A percentile compares a stretch with the other conserved stretches of the same genome.
These are phyloP conservation scores for Pistacia vera DNA, from an alignment of 345 rosid genomes.

Conservation along the genomic window DNA sequence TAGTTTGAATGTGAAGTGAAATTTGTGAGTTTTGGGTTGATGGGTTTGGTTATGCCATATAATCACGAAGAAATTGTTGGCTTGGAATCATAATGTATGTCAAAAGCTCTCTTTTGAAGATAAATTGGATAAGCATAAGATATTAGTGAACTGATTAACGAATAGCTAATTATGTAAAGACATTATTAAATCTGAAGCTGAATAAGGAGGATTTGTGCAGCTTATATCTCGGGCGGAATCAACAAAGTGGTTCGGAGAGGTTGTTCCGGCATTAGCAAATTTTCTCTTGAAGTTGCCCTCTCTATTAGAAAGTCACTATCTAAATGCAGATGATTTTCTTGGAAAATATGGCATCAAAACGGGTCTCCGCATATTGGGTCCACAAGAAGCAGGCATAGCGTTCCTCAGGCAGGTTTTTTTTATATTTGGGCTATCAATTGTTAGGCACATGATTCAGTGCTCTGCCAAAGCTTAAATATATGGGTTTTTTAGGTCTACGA, in stretches of 20 bases:
- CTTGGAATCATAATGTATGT: not conserved
- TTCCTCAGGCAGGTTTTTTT: slow-evolving; percentile 73
- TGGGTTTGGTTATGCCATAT: not conserved
- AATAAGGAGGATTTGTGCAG: slow-evolving; percentile 34
- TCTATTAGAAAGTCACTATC: slow-evolving; percentile 69
- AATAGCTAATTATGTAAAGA: not conserved
- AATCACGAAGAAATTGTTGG: not conserved
- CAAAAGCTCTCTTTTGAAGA: not conserved
- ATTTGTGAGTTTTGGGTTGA: not conserved
- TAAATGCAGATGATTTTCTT: slow-evolving; percentile 40
- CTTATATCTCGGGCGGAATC: slow-evolving; percentile 49
- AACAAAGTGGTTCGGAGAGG: slow-evolving; percentile 64
- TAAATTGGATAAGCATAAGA: not conserved
- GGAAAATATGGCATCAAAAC: slow-evolving; percentile 26
- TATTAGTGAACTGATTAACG: not conserved
- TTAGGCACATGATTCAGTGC: not conserved
- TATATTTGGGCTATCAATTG: not conserved
- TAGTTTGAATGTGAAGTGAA: too few relatives aligned
- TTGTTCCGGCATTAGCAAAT: slow-evolving; percentile 64
- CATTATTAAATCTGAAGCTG: not conserved
- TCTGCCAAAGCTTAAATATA: not conserved
- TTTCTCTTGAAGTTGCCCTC: slow-evolving; percentile 68
- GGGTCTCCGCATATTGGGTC: slow-evolving; percentile 61
- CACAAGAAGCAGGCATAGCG: slow-evolving; percentile 74
- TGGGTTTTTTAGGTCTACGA: not conserved